phyloP scores from a whole-genome alignment of 495 filamentous ascomycete genomes.

The Penicillium paradoxum region DNA sequence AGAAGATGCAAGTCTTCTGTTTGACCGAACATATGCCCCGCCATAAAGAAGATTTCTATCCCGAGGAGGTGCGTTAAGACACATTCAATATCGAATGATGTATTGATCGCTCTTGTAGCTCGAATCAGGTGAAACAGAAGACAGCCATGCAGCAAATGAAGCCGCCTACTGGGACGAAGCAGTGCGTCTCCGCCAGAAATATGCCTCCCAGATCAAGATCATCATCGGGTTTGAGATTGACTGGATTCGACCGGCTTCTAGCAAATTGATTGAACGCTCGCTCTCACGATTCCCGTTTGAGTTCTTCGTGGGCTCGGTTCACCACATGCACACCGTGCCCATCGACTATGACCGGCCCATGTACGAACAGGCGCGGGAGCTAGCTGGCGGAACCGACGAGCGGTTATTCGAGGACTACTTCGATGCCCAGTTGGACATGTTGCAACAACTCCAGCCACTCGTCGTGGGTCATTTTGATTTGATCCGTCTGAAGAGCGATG shows the following conservation, averaged over 20 bases:
- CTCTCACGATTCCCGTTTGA: conserved; percentile 62
- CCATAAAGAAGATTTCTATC: conserved; percentile 71
- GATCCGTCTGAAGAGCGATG: conserved; percentile 70
- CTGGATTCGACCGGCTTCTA: conserved; percentile 73
- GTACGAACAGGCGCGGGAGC: conserved; percentile 59
- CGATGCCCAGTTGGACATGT: conserved; percentile 79
- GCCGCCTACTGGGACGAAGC: conserved; percentile 69
- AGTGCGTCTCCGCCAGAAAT: conserved; percentile 60
- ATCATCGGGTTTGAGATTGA: conserved; percentile 90
- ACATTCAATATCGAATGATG: neutral
- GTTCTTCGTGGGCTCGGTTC: conserved; percentile 85
- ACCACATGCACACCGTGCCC: conserved; percentile 79
- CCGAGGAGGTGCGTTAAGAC: conserved; percentile 69
- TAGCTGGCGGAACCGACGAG: conserved; percentile 62
- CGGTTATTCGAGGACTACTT: conserved; percentile 75
- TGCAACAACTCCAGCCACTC: conserved; percentile 63
- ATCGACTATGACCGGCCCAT: conserved; percentile 76
- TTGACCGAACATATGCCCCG: conserved; percentile 98
- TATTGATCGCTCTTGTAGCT: conserved; percentile 25
- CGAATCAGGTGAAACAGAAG: conserved; percentile 34
- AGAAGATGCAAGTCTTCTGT: conserved; percentile 75
- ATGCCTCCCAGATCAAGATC: conserved; percentile 66
- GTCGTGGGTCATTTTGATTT: conserved; percentile 94
- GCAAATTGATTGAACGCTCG: conserved; percentile 51
- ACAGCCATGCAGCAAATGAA: conserved; percentile 51